Percentiles rank a stretch among this genome's conserved stretches.
These are phyloP conservation scores for Batkoa obscura DNA, from an alignment of 371 early-diverging fungal genomes.

Conservation along the genomic window DNA sequence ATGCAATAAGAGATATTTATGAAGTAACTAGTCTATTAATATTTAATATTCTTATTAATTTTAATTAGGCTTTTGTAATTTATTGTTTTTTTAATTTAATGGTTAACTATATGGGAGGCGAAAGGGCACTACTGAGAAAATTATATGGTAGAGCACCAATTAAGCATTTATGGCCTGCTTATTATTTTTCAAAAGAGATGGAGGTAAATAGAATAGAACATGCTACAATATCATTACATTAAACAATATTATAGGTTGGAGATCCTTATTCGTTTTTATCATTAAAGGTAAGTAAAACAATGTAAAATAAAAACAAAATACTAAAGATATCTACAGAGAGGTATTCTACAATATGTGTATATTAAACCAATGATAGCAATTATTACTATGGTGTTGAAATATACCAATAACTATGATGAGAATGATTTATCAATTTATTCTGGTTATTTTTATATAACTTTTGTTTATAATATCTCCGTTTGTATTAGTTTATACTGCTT, in stretches of 20 bases:
- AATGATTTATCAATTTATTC: constrained; percentile 48
- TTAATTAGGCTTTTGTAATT: constrained; percentile 69
- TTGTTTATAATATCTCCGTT: constrained; percentile 74
- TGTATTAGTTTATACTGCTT: constrained; percentile 70
- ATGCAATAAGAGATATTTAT: constrained; percentile 82
- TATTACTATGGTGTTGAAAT: constrained; percentile 60
- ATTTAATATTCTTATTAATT: not conserved
- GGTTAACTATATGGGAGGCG: constrained; percentile 84
- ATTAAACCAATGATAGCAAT: constrained; percentile 69
- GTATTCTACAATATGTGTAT: constrained; percentile 83
- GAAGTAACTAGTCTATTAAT: constrained; percentile 27
- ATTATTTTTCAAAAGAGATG: constrained; percentile 50
- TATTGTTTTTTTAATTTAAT: constrained; percentile 84
- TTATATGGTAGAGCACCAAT: constrained; percentile 55
- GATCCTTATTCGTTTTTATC: constrained; percentile 76
- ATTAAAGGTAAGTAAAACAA: constrained; percentile 25
- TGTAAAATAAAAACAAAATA: not conserved
- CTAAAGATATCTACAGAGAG: constrained; percentile 19
- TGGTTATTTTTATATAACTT: constrained; percentile 62
- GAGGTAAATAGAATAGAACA: constrained; percentile 21
- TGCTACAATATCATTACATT: not conserved
- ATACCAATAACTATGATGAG: constrained; percentile 53
- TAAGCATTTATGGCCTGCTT: constrained; percentile 68
- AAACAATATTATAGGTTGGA: constrained; percentile 27
- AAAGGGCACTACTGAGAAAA: constrained; percentile 57